A percentile compares a stretch with the other conserved stretches of the same genome.
phyloP scores from a whole-genome alignment of 805 yeast species.

The Saccharomycopsis olivae region DNA sequence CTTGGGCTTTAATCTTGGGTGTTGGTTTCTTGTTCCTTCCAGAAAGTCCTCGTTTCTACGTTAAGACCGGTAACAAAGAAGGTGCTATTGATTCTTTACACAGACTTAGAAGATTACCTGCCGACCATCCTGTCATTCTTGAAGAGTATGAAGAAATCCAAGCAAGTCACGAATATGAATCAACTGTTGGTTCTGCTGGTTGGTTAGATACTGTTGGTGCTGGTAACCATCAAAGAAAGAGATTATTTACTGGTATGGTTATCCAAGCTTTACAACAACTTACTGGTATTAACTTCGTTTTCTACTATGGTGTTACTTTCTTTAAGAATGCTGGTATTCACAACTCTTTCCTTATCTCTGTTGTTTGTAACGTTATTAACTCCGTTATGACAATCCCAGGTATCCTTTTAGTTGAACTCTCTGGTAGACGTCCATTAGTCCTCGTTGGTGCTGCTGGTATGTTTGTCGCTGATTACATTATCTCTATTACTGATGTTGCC shows the following conservation, averaged over 20 bases:
- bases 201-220: constrained; percentile 46
- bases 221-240: constrained; percentile 28
- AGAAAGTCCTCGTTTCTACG: constrained; percentile 49
- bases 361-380: constrained; percentile 53
- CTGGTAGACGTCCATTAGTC: constrained; percentile 61
- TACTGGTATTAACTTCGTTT: constrained; percentile 60
- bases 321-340: constrained; percentile 41
- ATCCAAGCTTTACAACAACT: constrained; percentile 62
- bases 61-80: constrained; percentile 22
- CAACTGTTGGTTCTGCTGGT: constrained; percentile 23
- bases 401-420: constrained; percentile 49
- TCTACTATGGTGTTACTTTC: constrained; percentile 50
- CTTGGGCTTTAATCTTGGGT: constrained; percentile 34
- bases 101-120: constrained; percentile 8
- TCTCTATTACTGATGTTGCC: constrained; percentile 29
- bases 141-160: constrained; percentile 11
- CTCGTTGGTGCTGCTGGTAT: constrained; percentile 41
- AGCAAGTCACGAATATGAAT: not conserved
- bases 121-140: not conserved
- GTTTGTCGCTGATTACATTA: constrained; percentile 34
- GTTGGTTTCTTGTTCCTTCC: constrained; percentile 26
- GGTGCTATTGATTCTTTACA: constrained; percentile 12
- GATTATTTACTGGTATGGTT: constrained; percentile 42
- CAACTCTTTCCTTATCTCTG: constrained; percentile 42
- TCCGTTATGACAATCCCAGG: constrained; percentile 42